These are phyloP conservation scores for Stachybotrys chlorohalonatus DNA, from an alignment of 2,329 filamentous ascomycete genomes.

Conservation along the genomic window DNA sequence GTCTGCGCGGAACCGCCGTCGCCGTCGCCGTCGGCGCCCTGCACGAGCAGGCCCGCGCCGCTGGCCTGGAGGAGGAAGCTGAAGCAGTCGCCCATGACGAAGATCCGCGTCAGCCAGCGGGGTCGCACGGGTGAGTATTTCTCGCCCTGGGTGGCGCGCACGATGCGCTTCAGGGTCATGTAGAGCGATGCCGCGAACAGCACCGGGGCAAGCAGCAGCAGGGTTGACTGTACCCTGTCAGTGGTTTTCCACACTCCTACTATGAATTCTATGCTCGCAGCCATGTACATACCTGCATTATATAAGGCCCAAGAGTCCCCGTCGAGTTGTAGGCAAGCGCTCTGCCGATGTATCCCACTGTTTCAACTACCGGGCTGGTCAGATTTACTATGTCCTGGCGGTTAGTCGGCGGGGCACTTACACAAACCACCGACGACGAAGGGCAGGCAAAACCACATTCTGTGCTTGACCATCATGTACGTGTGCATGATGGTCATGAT, in stretches of 20 bases:
- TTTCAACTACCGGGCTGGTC: conserved; percentile 15
- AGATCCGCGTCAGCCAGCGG: conserved; percentile 19
- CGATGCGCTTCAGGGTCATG: conserved; percentile 32
- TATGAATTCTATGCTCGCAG: not conserved
- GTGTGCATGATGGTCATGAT: conserved; percentile 29
- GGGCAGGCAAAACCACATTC: conserved; percentile 40
- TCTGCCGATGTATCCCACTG: conserved; percentile 28
- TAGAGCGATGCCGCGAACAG: conserved; percentile 37
- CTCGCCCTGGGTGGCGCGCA: conserved; percentile 16
- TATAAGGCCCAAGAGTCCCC: conserved; percentile 25
- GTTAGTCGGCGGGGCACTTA: conserved; percentile 18
- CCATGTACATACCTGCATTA: conserved; percentile 14
- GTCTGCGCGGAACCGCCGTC: conserved; percentile 11
- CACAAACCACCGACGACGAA: conserved; percentile 35
- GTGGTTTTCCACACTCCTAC: not conserved
- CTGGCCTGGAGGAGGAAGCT: conserved; percentile 18
- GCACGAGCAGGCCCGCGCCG: conserved; percentile 17
- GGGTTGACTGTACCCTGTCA: conserved; percentile 12
- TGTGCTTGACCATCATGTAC: conserved; percentile 29
- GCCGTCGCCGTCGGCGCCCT: conserved; percentile 9
- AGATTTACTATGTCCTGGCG: not conserved
- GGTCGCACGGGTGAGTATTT: conserved; percentile 10
- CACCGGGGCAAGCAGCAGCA: conserved; percentile 32
- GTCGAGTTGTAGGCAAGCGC: conserved; percentile 21
- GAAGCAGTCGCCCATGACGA: conserved; percentile 20